A percentile compares a stretch with the other conserved stretches of the same genome.
Evolutionary conservation across 208 protist genomes (phyloP).

Genomic region (Trypanosoma conorhini): DNA sequence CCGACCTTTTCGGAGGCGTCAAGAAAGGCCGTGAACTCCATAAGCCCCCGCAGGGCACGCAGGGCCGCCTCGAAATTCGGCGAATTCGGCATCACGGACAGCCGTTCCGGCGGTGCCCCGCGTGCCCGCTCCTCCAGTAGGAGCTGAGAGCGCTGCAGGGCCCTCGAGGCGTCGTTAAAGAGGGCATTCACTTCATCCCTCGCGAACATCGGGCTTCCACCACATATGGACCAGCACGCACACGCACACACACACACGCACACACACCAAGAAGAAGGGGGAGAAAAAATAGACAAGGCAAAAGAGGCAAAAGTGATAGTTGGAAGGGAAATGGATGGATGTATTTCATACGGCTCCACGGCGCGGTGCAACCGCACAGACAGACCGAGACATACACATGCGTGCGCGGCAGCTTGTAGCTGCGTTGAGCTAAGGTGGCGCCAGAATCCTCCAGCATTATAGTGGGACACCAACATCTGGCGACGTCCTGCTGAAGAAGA

Average conservation of each 20-base stretch:
- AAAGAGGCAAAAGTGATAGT: slow-evolving; percentile 6
- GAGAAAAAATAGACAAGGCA: slow-evolving; percentile 15
- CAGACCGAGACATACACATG: too few species aligned
- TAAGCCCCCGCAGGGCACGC: slow-evolving; percentile 26
- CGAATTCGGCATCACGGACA: slow-evolving; percentile 10
- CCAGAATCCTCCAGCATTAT: too few species aligned
- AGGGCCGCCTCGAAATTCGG: slow-evolving; percentile 20
- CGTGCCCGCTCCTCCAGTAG: slow-evolving; percentile 47
- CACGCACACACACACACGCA: slow-evolving; percentile 2
- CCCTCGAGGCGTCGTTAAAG: slow-evolving; percentile 36
- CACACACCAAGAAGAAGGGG: slow-evolving; percentile 16
- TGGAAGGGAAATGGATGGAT: not conserved
- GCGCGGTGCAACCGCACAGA: not conserved
- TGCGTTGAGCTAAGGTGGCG: too few species aligned
- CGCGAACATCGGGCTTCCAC: slow-evolving; percentile 43
- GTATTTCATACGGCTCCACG: not conserved
- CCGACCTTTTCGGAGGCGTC: slow-evolving; percentile 46
- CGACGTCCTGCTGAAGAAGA: too few species aligned
- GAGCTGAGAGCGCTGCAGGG: slow-evolving; percentile 50
- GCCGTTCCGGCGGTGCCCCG: slow-evolving; percentile 13
- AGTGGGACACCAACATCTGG: too few species aligned
- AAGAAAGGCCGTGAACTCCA: slow-evolving; percentile 41
- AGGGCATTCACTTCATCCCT: slow-evolving; percentile 49
- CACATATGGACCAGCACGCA: not conserved
- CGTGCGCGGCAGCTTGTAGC: too few species aligned